Evolutionary conservation across 2,329 filamentous ascomycete genomes (phyloP), one percentile per base, ranked within the genome.

Genomic region (Scedosporium boydii): DNA sequence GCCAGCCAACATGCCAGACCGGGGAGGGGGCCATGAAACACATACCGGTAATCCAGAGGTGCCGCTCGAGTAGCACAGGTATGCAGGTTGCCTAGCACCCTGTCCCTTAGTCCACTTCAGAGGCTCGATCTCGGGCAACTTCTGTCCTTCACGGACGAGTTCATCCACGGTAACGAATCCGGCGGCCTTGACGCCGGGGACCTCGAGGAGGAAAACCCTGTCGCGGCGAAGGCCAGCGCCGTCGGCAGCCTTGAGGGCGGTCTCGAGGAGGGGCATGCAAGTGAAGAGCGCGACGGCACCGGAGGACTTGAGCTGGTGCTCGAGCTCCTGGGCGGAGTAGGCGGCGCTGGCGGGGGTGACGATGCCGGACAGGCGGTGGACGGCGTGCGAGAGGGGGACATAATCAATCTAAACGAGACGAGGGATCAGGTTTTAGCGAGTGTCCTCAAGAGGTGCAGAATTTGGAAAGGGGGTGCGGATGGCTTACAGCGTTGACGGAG

Each of bases 61-160:
- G 21, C 90, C 90, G 70, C 87, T 90, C 0, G 88, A 91, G 72
- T 91, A 93, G 75, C 88, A 92, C 55, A 96, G 78, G 70, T 89
- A 93, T 0, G 90, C 88, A 5, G 85, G 85, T 68, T 88, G 86
- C 61, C 84, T 83, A 42, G 82, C 81, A 3, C 86, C 87, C 67
- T 90, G 85, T 0, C 88, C 88, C 64, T 80, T 79, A 51, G 74
- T 69, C 87, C 87, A 90, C 38, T 77, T 78, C 69, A 88, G 71
- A 4, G 78, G 74, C 63, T 84, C 79, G 23, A 89, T 71, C 18
- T 77, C 73, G 2, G 82, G 79, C 41, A 86, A 73, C 14, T 76
- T 75, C 56, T 72, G 68, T 27, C 90, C 90, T 64, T 86, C 78
- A 1, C 78, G 76, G 41, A 91, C 79, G 23, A 93, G 73, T 46